Base-by-base conservation (phyloP, 306 rosid genomes). In the Cicer chorassanicum region DNA sequence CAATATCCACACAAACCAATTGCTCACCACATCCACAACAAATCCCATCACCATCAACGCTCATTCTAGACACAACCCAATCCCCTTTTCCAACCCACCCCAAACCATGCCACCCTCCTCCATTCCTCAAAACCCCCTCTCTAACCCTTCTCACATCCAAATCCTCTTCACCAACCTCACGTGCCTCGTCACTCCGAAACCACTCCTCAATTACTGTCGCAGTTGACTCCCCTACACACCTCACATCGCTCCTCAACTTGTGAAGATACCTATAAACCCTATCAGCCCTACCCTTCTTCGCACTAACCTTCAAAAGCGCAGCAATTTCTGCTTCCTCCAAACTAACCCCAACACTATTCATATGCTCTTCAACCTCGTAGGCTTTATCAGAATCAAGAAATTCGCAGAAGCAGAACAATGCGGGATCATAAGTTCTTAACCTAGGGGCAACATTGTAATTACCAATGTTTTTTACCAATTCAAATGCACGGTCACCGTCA, bases 31-130 rank as follows among this genome's bases (percentile, higher is more conserved):
- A 91, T 44, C 82, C 65, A 55, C 88, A 61, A 61, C 98, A 91
- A 40, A 12, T 76, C 10, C 92, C 92, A 4, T 69, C 75, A 24
- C 39, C 76, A 55, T 73, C 83, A 84, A 88, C 81, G 63, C 65
- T 74, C 2, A 78, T 50, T 75, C 86, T 85, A 36, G 49, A 29
- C 67, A 91, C 88, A 65, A 12, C 45, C 98, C 98, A 94, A 55
- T 81, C 82, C 48, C 98, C 98, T 65, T 81, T 84, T 64, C 98
- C 97, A 70, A 89, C 78, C 98, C 97, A 93, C 14, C 98, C 97
- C 65, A 45, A 82, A 57, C 96, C 97, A 62, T 91, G 98, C 98
- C 98, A 91, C 59, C 98, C 98, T 73, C 98, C 97, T 13, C 96
- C 97, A 42, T 87, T 88, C 42, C 88, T 66, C 80, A 61, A 81